Base-by-base conservation (phyloP, 495 filamentous ascomycete species). In the Schizothecium vesticola region DNA sequence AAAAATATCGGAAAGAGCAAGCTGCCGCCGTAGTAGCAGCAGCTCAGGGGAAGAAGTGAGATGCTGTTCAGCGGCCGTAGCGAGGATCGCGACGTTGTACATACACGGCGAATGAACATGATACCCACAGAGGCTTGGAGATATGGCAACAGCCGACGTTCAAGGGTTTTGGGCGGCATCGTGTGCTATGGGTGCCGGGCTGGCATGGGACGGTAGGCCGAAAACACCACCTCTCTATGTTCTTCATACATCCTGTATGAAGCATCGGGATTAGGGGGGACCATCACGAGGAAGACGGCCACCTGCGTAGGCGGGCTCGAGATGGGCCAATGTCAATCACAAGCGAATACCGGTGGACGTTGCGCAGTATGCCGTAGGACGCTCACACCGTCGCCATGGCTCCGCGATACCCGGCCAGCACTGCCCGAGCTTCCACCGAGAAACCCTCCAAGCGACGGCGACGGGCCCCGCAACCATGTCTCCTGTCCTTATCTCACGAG, bases 1-100 rank as follows among this genome's bases (percentile, higher is more conserved):
- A 85, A 72, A 85, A 83, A 70, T 82, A 79, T 68, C 76, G 81
- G 57, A 74, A 77, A 28, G 74, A 79, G 63, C 73, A 69, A 59
- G 73, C 66, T 12, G 71, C 73, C 2, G 67, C 56, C 13, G 59
- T 73, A 3, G 56, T 66, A 9, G 65, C 57, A 6, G 65, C 65
- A 4, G 65, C 65, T 13, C 13, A 59, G 57, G 43, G 62, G 64
- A 72, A 77, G 65, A 68, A 68, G 51, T 28, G 67, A 70, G 57
- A 61, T 13, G 23, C 8, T 60, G 24, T 3, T 16, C 60, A 31
- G 28, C 25, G 59, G 26, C n/a, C 16, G 43, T 8, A 66, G 29
- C 29, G 25, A 51, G 25, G 31, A 24, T 24, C 24, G 58, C 26
- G 24, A 28, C 26, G 26, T 28, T 59, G 56, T 59, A 28, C 58